These are phyloP conservation scores for Kuraishia borneana DNA, from an alignment of 805 yeast genomes.

Conservation along the genomic window DNA sequence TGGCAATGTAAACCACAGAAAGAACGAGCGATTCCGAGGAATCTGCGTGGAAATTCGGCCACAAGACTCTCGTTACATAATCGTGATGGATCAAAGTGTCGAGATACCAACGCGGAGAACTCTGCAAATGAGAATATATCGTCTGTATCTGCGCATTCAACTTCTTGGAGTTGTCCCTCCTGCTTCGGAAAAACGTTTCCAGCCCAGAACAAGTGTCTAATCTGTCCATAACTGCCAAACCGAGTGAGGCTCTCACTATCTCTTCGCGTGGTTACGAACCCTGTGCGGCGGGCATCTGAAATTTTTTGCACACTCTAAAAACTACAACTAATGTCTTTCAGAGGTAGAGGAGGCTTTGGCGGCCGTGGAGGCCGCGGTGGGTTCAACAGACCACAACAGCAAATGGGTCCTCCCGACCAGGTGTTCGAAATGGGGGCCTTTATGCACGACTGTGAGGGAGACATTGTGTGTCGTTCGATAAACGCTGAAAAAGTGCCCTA, in stretches of 20 bases:
- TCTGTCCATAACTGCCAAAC: not conserved
- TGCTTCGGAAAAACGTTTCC: slow-evolving; percentile 1
- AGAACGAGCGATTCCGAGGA: too few relatives aligned
- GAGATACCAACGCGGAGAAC: too few relatives aligned
- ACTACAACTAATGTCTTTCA: slow-evolving; percentile 13
- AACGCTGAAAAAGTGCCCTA: slow-evolving; percentile 84
- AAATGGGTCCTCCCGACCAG: slow-evolving; percentile 66
- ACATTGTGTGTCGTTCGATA: slow-evolving; percentile 90
- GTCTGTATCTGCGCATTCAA: too few relatives aligned
- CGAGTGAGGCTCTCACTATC: not conserved
- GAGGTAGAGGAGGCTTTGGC: slow-evolving; percentile 52
- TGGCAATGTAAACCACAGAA: too few relatives aligned
- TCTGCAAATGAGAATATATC: too few relatives aligned
- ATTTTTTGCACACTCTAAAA: not conserved
- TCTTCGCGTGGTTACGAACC: not conserved
- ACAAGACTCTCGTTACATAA: too few relatives aligned
- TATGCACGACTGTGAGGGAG: slow-evolving; percentile 91
- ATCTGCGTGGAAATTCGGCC: too few relatives aligned
- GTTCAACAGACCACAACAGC: slow-evolving; percentile 26
- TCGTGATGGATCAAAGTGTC: too few relatives aligned
- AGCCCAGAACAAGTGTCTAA: slow-evolving; percentile 6
- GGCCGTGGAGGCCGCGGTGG: slow-evolving; percentile 41
- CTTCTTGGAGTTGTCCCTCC: not conserved
- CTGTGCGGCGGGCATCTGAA: not conserved
- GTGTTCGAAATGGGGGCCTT: slow-evolving; percentile 94